Evolutionary conservation across 106 monocot genomes (phyloP), one percentile per base, ranked within the genome.

Genomic region (Narthecium ossifragum): DNA sequence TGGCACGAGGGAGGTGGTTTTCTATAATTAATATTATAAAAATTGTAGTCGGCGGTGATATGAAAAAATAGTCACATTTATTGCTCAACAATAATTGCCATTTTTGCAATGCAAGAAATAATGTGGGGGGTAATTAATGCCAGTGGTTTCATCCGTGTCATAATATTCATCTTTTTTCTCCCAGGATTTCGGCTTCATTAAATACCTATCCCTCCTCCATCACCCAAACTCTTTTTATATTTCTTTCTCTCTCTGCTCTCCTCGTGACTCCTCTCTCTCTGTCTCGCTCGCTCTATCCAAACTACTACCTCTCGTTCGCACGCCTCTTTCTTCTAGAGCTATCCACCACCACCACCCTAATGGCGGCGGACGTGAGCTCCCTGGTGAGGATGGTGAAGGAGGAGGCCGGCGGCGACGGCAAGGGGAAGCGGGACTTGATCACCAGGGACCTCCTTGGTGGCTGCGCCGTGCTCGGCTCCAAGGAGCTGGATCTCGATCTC

Each of bases 351-450:
- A n/a, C n/a, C n/a, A n/a, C n/a, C n/a, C 31, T 25, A 28, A 80
- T 80, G 80, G 70, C 74, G 61, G 61, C 70, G 1, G 80, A 69
- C 5, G 80, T 80, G 58, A 79, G 62, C 59, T 60, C 61, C 8
- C 32, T 53, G 41, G 21, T 24, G 17, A 8, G 34, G 23, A 56
- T 62, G 23, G 40, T 57, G 33, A 65, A 46, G 20, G 55, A 59
- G 9, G 59, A 50, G 28, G 56, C 23, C 6, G 59, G n/a, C n/a
- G 46, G 31, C 23, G 59, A 25, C n/a, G 46, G 31, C 23, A 58
- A 58, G 48, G 24, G 48, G 23, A 60, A 72, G 66, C 24, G 57
- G 49, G 68, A 68, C 33, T 23, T 61, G n/a, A 55, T 64, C 33
- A 70, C 70, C 7, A 56, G 55, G 51, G 71, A 78, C 30, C 32